A percentile compares a stretch with the other conserved stretches of the same genome.
phyloP scores from a whole-genome alignment of 176 grass and related monocot species.

The barley (Hordeum vulgare) region DNA sequence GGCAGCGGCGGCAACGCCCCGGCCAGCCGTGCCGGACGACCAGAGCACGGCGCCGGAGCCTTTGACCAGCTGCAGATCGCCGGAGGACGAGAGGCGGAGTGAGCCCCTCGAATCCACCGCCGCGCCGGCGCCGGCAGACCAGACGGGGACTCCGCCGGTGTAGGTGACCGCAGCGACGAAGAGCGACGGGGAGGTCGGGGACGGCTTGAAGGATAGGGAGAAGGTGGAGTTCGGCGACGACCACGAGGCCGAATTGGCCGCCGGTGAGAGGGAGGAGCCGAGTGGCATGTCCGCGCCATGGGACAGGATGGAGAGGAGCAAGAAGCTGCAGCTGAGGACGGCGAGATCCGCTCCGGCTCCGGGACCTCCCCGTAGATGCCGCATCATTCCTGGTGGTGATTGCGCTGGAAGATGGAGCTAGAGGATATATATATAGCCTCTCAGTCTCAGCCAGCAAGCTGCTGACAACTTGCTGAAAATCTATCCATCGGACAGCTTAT shows the following conservation, averaged over 20 bases:
- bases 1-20: constrained; percentile 37
- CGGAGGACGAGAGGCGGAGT: constrained; percentile 48
- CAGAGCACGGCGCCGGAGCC: constrained; percentile 58
- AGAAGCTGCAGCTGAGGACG: background rate
- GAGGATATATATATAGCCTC: no score
- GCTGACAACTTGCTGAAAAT: no score
- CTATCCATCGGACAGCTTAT: no score
- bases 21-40: constrained; percentile 41
- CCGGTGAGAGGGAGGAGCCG: constrained; percentile 52
- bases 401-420: no score
- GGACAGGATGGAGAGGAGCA: constrained; percentile 29
- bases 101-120: constrained; percentile 56
- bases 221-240: constrained; percentile 39
- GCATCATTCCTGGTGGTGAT: constrained; percentile 32
- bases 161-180: constrained; percentile 64
- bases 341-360: background rate
- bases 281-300: constrained; percentile 43
- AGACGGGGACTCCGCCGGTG: constrained; percentile 38
- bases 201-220: constrained; percentile 50
- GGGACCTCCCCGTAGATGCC: background rate
- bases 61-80: constrained; percentile 68
- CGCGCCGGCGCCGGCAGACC: constrained; percentile 41
- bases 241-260: constrained; percentile 35
- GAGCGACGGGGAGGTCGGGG: constrained; percentile 40
- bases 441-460: no score